Evolutionary conservation across 2,329 filamentous ascomycete species (phyloP), one percentile per base, ranked within the genome.

Genomic region (Sporothrix humicola): DNA sequence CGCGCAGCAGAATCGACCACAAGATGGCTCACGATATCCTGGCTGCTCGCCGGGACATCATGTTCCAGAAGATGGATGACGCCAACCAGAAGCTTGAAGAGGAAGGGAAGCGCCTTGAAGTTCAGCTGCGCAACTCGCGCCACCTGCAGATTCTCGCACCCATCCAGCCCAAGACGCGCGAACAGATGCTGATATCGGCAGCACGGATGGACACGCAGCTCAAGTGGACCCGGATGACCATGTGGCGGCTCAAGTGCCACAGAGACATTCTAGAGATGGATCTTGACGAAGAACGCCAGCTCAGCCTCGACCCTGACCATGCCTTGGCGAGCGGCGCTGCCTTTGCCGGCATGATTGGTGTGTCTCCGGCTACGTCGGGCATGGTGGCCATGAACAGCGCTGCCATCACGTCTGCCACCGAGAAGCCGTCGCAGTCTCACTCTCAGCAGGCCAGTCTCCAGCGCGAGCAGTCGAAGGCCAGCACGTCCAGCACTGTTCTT

Each of bases 181-280:
- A 98, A 74, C 89, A 94, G 74, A 88, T 98, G 72, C 87, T 98
- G n/a, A 86, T 92, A 76, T 92, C 94, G 20, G 95, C 96, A 23
- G 93, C 91, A 6, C 90, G 92, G 8, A 91, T 97, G 82, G 91
- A 95, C 73, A 94, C 94, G 3, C 94, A 95, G 80, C 84, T 99
- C 74, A 97, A 96, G 80, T 98, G 95, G 95, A 91, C 92, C n/a
- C 88, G 95, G 75, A 92, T 97, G 80, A 94, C 97, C 77, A 96
- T 98, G 23, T 98, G 95, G 94, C 92, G 91, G 72, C 88, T 95
- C 78, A 95, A 90, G 63, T 98, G 95, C 77, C 95, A 99, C 81
- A 91, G 92, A 58, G 95, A 98, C 78, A 95, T 98, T 74, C 84
- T 99, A 23, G 85, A 90, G 5, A 87, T 94, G 81, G 96, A 99